A percentile compares a stretch with the other conserved stretches of the same genome.
Evolutionary conservation across 2,329 filamentous ascomycete species (phyloP).

Genomic region (Pezicula neosporulosa): DNA sequence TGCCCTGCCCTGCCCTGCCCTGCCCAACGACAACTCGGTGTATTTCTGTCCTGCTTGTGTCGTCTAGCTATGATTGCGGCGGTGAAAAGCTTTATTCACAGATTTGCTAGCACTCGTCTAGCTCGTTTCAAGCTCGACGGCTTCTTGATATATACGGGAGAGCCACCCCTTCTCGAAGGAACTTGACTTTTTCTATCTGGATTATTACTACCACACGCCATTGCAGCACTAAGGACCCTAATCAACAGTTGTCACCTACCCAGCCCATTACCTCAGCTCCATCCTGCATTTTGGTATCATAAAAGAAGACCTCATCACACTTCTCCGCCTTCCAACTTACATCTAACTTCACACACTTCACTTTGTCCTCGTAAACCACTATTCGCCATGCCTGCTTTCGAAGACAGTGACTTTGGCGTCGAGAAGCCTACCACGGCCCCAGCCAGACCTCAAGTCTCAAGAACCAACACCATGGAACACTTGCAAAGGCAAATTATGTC

Average conservation of each 20-base stretch:
- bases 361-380: conserved; percentile 4
- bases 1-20: neutral
- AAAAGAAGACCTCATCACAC: neutral
- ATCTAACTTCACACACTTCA: neutral
- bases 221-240: conserved; percentile 5
- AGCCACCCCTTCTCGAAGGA: neutral
- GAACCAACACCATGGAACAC: conserved; percentile 5
- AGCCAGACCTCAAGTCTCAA: conserved; percentile 6
- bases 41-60: neutral
- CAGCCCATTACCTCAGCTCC: too few relatives aligned
- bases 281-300: too few relatives aligned
- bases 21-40: neutral
- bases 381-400: conserved; percentile 55
- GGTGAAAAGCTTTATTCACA: conserved; percentile 7
- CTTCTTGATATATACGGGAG: conserved; percentile 23
- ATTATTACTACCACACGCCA: neutral
- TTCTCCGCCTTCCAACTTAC: neutral
- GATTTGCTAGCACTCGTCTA: conserved; percentile 21
- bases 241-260: conserved; percentile 23
- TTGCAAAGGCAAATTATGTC: conserved; percentile 19
- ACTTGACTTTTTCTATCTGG: neutral
- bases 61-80: neutral
- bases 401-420: conserved; percentile 51
- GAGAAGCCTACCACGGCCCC: conserved; percentile 26
- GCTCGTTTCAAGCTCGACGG: conserved; percentile 15